These are phyloP conservation scores for Aspergillus ibericus DNA, from an alignment of 2,329 filamentous ascomycete genomes.

Conservation along the genomic window DNA sequence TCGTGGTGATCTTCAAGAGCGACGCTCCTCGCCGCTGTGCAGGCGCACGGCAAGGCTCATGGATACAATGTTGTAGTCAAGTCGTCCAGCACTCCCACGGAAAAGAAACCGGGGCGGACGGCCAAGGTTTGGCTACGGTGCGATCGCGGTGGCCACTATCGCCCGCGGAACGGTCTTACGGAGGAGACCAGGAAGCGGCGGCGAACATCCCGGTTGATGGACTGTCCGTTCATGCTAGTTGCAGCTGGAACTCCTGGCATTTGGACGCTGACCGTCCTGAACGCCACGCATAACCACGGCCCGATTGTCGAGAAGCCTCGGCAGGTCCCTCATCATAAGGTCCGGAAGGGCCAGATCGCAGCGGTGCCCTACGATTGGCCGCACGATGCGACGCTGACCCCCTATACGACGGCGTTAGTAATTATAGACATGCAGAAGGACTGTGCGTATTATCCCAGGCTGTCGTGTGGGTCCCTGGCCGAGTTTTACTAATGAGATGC, in stretches of 20 bases:
- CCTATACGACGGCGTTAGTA: constrained; percentile 48
- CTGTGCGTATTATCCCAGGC: constrained; percentile 33
- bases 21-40: constrained; percentile 41
- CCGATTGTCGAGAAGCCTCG: constrained; percentile 44
- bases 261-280: constrained; percentile 45
- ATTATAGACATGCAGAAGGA: constrained; percentile 53
- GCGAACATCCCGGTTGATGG: constrained; percentile 46
- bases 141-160: constrained; percentile 47
- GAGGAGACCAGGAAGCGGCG: constrained; percentile 47
- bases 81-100: constrained; percentile 47
- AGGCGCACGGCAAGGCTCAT: constrained; percentile 44
- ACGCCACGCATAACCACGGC: constrained; percentile 46
- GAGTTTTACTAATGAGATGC: constrained; percentile 8
- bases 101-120: constrained; percentile 47
- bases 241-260: constrained; percentile 46
- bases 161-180: constrained; percentile 46
- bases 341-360: constrained; percentile 45
- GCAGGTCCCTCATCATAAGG: constrained; percentile 42
- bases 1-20: constrained; percentile 23
- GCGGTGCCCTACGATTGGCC: constrained; percentile 49
- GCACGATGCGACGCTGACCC: constrained; percentile 46
- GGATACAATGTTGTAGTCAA: constrained; percentile 49
- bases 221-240: constrained; percentile 47
- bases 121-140: constrained; percentile 48
- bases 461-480: not conserved